phyloP scores from a whole-genome alignment of 2,329 filamentous ascomycete genomes.

The Helicocarpus griseus region DNA sequence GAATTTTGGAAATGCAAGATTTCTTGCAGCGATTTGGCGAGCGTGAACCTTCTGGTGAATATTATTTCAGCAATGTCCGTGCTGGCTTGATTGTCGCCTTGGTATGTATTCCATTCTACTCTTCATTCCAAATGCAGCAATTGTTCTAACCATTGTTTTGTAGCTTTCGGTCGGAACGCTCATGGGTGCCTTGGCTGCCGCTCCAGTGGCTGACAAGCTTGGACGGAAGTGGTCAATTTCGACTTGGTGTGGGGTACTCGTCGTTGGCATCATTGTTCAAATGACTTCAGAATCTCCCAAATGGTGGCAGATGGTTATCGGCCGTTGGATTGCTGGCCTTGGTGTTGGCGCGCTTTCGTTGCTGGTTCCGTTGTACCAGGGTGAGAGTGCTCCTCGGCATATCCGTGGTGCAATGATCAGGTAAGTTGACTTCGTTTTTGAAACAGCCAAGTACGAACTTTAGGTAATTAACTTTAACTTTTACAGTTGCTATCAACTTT shows the following conservation, averaged over 20 bases:
- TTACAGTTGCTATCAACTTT: constrained; percentile 38
- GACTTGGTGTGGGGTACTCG: constrained; percentile 36
- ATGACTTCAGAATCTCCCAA: constrained; percentile 29
- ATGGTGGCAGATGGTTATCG: constrained; percentile 38
- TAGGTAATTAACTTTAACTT: neutral
- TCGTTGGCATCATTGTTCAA: constrained; percentile 38
- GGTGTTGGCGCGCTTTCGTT: constrained; percentile 40
- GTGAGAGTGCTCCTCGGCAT: constrained; percentile 37
- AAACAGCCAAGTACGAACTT: neutral
- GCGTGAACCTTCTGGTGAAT: constrained; percentile 21
- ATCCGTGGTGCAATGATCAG: constrained; percentile 40
- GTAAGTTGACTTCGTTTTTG: constrained; percentile 10
- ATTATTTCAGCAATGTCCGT: constrained; percentile 35
- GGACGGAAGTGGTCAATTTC: constrained; percentile 38
- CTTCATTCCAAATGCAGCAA: too few species aligned
- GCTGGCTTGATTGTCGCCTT: constrained; percentile 37
- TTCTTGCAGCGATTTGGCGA: constrained; percentile 34
- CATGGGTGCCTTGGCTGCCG: constrained; percentile 30
- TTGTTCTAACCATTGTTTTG: neutral
- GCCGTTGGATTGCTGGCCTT: constrained; percentile 38
- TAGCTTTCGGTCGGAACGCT: constrained; percentile 37
- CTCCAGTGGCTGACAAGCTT: constrained; percentile 36
- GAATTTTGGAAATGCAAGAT: constrained; percentile 38
- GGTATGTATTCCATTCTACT: constrained; percentile 20
- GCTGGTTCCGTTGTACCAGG: constrained; percentile 40